phyloP scores from a whole-genome alignment of 2,329 filamentous ascomycete genomes.

The Nothophoma quercina region DNA sequence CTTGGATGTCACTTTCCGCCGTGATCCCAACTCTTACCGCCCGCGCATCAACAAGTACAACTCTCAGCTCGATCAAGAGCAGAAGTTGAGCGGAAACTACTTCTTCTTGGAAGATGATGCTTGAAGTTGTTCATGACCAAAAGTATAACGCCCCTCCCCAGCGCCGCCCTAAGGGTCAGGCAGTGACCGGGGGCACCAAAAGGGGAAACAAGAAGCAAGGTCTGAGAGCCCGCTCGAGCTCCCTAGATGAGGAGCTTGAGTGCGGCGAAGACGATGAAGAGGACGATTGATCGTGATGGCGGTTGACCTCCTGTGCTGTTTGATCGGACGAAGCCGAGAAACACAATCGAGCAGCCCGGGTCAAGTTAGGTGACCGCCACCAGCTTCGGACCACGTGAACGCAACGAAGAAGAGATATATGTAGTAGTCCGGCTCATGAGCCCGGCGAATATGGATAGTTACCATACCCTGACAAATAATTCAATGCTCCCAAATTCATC shows the following conservation, averaged over 20 bases:
- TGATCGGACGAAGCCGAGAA: neutral
- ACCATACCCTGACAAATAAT: neutral
- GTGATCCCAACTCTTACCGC: slow-evolving; percentile 93
- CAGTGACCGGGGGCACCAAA: slow-evolving; percentile 48
- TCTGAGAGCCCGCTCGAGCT: slow-evolving; percentile 39
- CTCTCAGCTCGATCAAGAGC: slow-evolving; percentile 96
- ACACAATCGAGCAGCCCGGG: slow-evolving; percentile 36
- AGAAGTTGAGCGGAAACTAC: slow-evolving; percentile 93
- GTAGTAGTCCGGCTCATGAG: neutral
- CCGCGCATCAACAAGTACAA: slow-evolving; percentile 98
- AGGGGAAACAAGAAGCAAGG: slow-evolving; percentile 47
- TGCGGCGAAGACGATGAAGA: slow-evolving; percentile 69
- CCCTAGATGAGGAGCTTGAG: slow-evolving; percentile 63
- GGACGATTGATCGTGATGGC: slow-evolving; percentile 64
- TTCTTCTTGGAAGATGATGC: slow-evolving; percentile 94
- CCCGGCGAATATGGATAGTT: slow-evolving; percentile 1
- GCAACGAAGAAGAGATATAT: neutral
- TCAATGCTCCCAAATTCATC: neutral
- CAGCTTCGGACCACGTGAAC: neutral
- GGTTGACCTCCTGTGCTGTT: slow-evolving; percentile 68
- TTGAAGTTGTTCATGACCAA: slow-evolving; percentile 69
- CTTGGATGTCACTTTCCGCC: slow-evolving; percentile 96
- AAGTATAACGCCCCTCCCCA: slow-evolving; percentile 49
- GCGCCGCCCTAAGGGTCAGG: slow-evolving; percentile 52
- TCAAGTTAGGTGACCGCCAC: slow-evolving; percentile 65